Base-by-base conservation (phyloP, 768 basidiomycete genomes). In the Tulasnella sp. region DNA sequence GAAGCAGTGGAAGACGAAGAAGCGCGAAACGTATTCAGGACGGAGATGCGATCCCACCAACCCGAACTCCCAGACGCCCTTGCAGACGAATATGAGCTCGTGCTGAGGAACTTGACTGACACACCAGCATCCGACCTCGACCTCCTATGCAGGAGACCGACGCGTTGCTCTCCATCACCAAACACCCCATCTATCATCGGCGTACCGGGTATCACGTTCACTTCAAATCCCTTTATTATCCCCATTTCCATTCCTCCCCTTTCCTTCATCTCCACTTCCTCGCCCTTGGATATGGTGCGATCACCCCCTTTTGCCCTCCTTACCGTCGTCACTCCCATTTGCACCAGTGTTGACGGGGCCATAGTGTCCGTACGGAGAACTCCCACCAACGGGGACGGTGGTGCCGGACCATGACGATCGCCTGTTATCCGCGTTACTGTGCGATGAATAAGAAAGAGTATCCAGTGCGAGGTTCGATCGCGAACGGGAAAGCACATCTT, bases 401-500 rank as follows among this genome's bases (percentile, higher is more conserved):
- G 52, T 53, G 24, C 52, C 52, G 1, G 52, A 53, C 52, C 52
- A 53, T 3, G 29, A n/a, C 27, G 52, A 53, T 23, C 32, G 24
- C 29, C 52, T 32, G 24, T 53, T 53, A 34, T 34, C 52, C 5
- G 7, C 47, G 27, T n/a, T n/a, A n/a, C 47, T n/a, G 7, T 56
- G 55, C 1, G 55, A 56, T 4, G 55, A 44, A 43, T 56, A 56
- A 8, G 55, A 56, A 1, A 56, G 23, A 19, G 4, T 47, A 43
- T 56, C 45, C 38, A 56, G 23, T 15, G 41, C 27, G n/a, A 56
- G 23, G 55, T 56, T 56, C 13, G 55, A 56, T 56, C 78, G 76
- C 11, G 85, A 84, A 55, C 80, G 79, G 7, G 75, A 73, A 44
- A 84, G 64, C 5, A 81, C 74, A 49, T 84, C 81, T 34, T 76